Percentiles rank a stretch among this genome's conserved stretches.
Evolutionary conservation across 2,329 filamentous ascomycete genomes (phyloP).

Genomic region (Aphanocladium album): DNA sequence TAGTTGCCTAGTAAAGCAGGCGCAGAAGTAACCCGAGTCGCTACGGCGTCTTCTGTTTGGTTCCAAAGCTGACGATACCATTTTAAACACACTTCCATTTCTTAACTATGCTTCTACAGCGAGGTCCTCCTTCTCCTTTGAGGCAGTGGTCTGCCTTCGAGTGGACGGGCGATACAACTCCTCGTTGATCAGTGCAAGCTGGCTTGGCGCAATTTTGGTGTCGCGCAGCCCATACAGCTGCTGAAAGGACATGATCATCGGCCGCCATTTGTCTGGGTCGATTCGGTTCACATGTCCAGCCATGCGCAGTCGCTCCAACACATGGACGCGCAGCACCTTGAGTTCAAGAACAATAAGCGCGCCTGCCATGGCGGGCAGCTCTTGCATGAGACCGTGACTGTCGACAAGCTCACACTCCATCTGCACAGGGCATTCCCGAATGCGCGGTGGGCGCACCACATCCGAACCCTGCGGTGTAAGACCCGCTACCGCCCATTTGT

Average conservation of each 20-base stretch:
- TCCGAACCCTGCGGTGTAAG: slow-evolving; percentile 31
- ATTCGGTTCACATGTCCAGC: slow-evolving; percentile 33
- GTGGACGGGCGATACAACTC: slow-evolving; percentile 22
- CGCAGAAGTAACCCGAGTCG: no score
- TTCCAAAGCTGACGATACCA: no score
- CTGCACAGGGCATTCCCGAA: slow-evolving; percentile 36
- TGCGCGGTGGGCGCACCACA: slow-evolving; percentile 28
- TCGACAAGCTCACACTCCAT: slow-evolving; percentile 36
- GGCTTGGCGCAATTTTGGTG: slow-evolving; percentile 21
- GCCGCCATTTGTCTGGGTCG: slow-evolving; percentile 38
- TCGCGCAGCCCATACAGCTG: slow-evolving; percentile 35
- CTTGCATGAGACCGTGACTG: slow-evolving; percentile 27
- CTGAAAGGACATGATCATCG: slow-evolving; percentile 41
- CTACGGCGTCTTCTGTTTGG: no score
- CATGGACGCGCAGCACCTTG: slow-evolving; percentile 30
- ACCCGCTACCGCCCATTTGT: slow-evolving; percentile 32
- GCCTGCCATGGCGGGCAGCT: slow-evolving; percentile 26
- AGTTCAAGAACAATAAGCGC: slow-evolving; percentile 30
- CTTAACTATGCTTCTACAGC: no score
- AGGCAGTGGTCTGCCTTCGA: no score
- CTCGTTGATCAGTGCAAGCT: slow-evolving; percentile 25
- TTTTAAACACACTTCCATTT: no score
- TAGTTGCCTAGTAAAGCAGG: no score
- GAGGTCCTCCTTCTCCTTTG: no score
- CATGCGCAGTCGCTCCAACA: slow-evolving; percentile 29